These are phyloP conservation scores for Pythium phragmiticola DNA, from an alignment of 352 stramenopile genomes.

Conservation along the genomic window DNA sequence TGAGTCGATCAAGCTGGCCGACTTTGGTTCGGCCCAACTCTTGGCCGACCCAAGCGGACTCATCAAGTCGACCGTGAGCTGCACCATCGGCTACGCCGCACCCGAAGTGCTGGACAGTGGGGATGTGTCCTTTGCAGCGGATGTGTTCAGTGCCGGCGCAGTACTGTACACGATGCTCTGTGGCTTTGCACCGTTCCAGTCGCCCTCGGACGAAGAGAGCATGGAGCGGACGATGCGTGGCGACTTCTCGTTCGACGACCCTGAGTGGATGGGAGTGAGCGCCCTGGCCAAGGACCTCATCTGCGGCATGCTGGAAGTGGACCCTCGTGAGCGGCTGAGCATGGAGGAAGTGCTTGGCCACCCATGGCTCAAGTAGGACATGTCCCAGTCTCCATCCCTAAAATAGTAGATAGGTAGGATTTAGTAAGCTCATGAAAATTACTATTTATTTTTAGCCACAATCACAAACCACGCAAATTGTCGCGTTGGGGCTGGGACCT, in stretches of 20 bases:
- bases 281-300: slow-evolving; percentile 59
- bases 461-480: too few species aligned
- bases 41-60: slow-evolving; percentile 33
- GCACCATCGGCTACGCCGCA: slow-evolving; percentile 74
- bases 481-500: too few species aligned
- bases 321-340: slow-evolving; percentile 40
- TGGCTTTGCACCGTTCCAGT: slow-evolving; percentile 68
- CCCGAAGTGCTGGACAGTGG: slow-evolving; percentile 59
- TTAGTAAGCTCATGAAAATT: background rate
- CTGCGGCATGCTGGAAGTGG: slow-evolving; percentile 50
- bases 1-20: slow-evolving; percentile 59
- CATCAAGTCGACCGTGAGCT: slow-evolving; percentile 45
- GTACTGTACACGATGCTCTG: slow-evolving; percentile 68
- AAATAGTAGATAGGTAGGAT: background rate
- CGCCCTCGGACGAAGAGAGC: slow-evolving; percentile 59
- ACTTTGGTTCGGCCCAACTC: slow-evolving; percentile 67
- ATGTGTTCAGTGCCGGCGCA: slow-evolving; percentile 75
- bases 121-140: slow-evolving; percentile 55
- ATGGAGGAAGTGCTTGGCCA: slow-evolving; percentile 73
- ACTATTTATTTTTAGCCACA: slow-evolving; percentile 9
- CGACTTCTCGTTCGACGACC: slow-evolving; percentile 54
- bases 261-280: slow-evolving; percentile 52
- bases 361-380: slow-evolving; percentile 59
- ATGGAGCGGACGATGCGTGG: slow-evolving; percentile 46
- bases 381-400: background rate